These are phyloP conservation scores for Fusarium pseudograminearum DNA, from an alignment of 2,329 filamentous ascomycete genomes.

Conservation along the genomic window DNA sequence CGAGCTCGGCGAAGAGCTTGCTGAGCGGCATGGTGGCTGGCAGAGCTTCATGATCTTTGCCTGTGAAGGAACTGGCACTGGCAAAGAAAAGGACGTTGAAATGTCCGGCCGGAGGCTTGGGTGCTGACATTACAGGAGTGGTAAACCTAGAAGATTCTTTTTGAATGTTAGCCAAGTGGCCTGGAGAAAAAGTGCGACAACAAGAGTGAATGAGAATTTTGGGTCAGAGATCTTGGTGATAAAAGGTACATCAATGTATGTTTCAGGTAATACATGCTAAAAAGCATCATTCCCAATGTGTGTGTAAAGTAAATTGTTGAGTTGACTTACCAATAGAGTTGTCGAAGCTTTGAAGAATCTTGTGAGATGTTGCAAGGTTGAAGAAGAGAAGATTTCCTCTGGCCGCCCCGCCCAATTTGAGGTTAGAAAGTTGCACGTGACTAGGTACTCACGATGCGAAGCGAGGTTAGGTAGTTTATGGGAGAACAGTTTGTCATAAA, in stretches of 20 bases:
- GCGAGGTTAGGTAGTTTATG: slow-evolving; percentile 26
- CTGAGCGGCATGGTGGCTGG: slow-evolving; percentile 73
- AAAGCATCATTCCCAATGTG: slow-evolving; percentile 62
- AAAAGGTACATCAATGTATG: slow-evolving; percentile 68
- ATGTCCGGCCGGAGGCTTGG: slow-evolving; percentile 69
- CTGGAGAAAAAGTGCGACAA: slow-evolving; percentile 1
- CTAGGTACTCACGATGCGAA: slow-evolving; percentile 19
- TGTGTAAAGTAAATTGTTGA: slow-evolving; percentile 3
- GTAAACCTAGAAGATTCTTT: slow-evolving; percentile 22
- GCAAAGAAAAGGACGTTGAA: slow-evolving; percentile 89
- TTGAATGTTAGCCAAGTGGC: slow-evolving; percentile 39
- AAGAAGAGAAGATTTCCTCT: slow-evolving; percentile 18
- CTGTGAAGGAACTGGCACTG: slow-evolving; percentile 76
- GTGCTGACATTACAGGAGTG: slow-evolving; percentile 50
- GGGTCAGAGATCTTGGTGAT: slow-evolving; percentile 80
- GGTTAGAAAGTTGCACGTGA: slow-evolving; percentile 30
- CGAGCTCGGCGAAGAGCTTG: slow-evolving; percentile 74
- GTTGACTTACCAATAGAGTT: slow-evolving; percentile 52
- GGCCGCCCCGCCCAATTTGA: slow-evolving; percentile 42
- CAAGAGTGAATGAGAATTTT: slow-evolving; percentile 38
- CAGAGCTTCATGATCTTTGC: slow-evolving; percentile 73
- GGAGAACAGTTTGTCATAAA: slow-evolving; percentile 21
- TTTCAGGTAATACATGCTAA: slow-evolving; percentile 72
- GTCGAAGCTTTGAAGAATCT: slow-evolving; percentile 21
- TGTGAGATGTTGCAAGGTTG: slow-evolving; percentile 20